Conservation (phyloP, 371 early-diverging fungal genomes). For the Conidiobolus incongruus region DNA sequence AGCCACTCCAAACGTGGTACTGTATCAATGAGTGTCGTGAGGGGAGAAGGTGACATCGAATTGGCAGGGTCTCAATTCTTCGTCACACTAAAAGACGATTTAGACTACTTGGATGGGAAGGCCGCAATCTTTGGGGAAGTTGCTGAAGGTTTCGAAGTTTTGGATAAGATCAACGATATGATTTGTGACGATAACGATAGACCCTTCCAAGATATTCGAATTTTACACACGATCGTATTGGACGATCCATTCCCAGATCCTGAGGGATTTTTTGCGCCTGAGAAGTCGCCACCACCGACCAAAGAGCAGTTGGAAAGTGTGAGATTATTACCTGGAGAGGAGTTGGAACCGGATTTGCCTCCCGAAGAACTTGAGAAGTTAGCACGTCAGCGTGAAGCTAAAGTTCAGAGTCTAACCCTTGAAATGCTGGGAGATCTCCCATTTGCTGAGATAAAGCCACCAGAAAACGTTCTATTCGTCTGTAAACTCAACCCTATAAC, state of each 20-base stretch:
- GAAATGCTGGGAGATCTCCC: slow-evolving; percentile 97
- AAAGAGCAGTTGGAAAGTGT: slow-evolving; percentile 46
- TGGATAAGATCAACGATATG: slow-evolving; percentile 57
- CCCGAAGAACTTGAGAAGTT: slow-evolving; percentile 46
- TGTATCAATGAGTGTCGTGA: slow-evolving; percentile 63
- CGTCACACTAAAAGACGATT: slow-evolving; percentile 63
- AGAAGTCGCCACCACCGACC: slow-evolving; percentile 61
- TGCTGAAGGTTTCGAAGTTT: slow-evolving; percentile 77
- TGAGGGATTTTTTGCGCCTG: slow-evolving; percentile 36
- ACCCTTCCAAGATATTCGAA: slow-evolving; percentile 74
- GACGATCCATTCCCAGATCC: slow-evolving; percentile 91
- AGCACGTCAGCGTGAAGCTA: slow-evolving; percentile 49
- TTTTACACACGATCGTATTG: slow-evolving; percentile 77
- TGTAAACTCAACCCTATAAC: slow-evolving; percentile 90
- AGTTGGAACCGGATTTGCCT: slow-evolving; percentile 35
- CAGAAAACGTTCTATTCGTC: slow-evolving; percentile 91
- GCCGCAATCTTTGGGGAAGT: slow-evolving; percentile 95
- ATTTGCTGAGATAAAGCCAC: slow-evolving; percentile 88
- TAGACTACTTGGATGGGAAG: slow-evolving; percentile 88
- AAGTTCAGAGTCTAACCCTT: slow-evolving; percentile 73
- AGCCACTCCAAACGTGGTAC: slow-evolving; percentile 64
- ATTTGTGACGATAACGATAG: slow-evolving; percentile 47
- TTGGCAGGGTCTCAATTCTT: slow-evolving; percentile 86
- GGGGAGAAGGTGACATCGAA: slow-evolving; percentile 16
- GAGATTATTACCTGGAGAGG: slow-evolving; percentile 69